These are phyloP conservation scores for Neurospora sp. DNA, from an alignment of 495 filamentous ascomycete genomes.

Conservation along the genomic window DNA sequence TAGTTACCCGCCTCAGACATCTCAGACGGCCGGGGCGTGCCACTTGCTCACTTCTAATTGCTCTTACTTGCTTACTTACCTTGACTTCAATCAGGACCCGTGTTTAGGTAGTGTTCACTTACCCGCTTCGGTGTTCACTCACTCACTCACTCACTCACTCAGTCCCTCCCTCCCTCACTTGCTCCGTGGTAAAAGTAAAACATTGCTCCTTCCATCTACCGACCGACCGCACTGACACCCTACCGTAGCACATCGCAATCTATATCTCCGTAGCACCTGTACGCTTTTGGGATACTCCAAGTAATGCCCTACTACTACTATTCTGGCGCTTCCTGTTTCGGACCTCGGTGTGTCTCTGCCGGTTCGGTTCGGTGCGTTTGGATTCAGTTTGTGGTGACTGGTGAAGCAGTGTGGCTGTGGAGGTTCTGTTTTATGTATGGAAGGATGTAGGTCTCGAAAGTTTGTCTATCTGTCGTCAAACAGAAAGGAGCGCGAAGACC, in stretches of 20 bases:
- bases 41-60: not conserved
- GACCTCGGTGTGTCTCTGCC: not conserved
- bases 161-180: not conserved
- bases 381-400: not conserved
- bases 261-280: not conserved
- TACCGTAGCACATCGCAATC: not conserved
- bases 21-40: not conserved
- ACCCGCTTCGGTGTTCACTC: not conserved
- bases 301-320: not conserved
- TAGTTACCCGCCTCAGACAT: not conserved
- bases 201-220: not conserved
- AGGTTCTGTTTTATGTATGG: not conserved
- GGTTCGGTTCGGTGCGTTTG: not conserved
- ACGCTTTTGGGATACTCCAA: not conserved
- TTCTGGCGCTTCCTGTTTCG: not conserved
- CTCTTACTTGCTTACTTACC: not conserved
- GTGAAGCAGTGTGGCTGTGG: not conserved
- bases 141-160: not conserved
- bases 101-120: not conserved
- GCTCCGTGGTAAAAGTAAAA: not conserved
- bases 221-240: not conserved
- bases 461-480: not conserved
- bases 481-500: not conserved
- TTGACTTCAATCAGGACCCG: not conserved
- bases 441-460: not conserved